Conservation (phyloP, 2,329 filamentous ascomycete genomes). For the Saccharata proteae region DNA sequence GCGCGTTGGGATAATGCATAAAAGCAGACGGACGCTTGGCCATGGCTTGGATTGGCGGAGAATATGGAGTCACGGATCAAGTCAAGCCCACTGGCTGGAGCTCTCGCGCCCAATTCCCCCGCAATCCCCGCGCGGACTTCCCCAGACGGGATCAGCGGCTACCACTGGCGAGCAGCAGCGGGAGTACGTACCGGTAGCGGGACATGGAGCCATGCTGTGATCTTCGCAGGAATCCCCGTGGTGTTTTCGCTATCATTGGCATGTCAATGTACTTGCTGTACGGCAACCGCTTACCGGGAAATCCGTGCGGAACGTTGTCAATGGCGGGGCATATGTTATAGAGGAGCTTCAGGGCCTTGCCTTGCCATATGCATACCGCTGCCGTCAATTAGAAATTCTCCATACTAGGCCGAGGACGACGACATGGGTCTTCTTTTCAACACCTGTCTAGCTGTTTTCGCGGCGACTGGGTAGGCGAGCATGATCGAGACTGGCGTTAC, state of each 20-base stretch:
- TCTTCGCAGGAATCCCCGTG: conserved; percentile 5
- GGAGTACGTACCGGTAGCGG: too few species aligned
- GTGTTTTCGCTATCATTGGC: conserved; percentile 3
- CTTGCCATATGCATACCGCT: background rate
- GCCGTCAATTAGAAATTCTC: too few species aligned
- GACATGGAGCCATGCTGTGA: conserved; percentile 6
- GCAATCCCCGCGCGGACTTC: too few species aligned
- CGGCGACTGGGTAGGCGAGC: conserved; percentile 22
- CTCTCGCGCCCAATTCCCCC: too few species aligned
- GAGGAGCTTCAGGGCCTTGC: background rate
- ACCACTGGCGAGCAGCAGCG: background rate
- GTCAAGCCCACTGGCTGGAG: too few species aligned
- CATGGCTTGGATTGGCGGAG: conserved; percentile 9
- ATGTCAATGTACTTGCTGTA: conserved; percentile 1
- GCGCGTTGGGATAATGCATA: too few species aligned
- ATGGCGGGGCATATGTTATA: background rate
- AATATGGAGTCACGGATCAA: background rate
- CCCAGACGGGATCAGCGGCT: background rate
- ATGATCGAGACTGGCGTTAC: conserved; percentile 10
- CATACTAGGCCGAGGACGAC: too few species aligned
- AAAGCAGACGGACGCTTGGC: too few species aligned
- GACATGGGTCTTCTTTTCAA: conserved; percentile 34
- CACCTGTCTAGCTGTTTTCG: conserved; percentile 29
- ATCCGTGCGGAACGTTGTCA: background rate
- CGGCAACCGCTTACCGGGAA: background rate